Conservation (phyloP, 2,329 filamentous ascomycete genomes). For the Dryadomyces quercus-mongolicae region DNA sequence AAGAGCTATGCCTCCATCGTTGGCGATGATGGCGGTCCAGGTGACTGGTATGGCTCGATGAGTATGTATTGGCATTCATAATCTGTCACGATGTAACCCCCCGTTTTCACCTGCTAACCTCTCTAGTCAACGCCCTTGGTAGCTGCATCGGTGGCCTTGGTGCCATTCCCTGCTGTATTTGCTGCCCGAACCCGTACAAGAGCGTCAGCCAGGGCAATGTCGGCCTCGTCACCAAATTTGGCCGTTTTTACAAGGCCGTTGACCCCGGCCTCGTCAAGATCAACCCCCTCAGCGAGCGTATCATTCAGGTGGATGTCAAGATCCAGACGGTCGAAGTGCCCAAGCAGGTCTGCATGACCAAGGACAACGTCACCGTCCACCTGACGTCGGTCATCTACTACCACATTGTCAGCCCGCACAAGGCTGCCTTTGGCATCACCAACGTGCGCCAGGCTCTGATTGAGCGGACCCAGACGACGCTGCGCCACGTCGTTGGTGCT, state of each 20-base stretch:
- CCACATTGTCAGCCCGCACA: slow-evolving; percentile 90
- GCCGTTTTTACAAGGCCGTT: slow-evolving; percentile 86
- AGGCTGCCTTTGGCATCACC: slow-evolving; percentile 90
- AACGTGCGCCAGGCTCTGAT: slow-evolving; percentile 93
- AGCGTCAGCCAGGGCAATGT: slow-evolving; percentile 87
- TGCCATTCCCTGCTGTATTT: slow-evolving; percentile 80
- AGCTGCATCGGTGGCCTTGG: slow-evolving; percentile 64
- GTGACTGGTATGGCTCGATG: slow-evolving; percentile 86
- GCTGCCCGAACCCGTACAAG: slow-evolving; percentile 94
- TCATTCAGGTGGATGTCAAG: slow-evolving; percentile 95
- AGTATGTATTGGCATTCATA: slow-evolving; percentile 39
- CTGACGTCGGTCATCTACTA: slow-evolving; percentile 98
- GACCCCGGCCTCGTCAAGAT: slow-evolving; percentile 95
- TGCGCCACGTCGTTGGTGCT: slow-evolving; percentile 85
- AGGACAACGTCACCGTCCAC: slow-evolving; percentile 92
- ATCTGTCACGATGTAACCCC: background rate
- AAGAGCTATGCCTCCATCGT: slow-evolving; percentile 59
- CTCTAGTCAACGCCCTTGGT: slow-evolving; percentile 44
- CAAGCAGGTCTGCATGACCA: slow-evolving; percentile 97
- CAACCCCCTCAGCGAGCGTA: slow-evolving; percentile 83
- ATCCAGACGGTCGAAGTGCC: slow-evolving; percentile 98
- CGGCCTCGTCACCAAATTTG: slow-evolving; percentile 90
- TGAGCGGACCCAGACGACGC: slow-evolving; percentile 94
- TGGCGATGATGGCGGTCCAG: slow-evolving; percentile 52
- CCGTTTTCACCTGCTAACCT: background rate